Conservation (phyloP, 2,329 filamentous ascomycete genomes). For the Exophiala viscosa region DNA sequence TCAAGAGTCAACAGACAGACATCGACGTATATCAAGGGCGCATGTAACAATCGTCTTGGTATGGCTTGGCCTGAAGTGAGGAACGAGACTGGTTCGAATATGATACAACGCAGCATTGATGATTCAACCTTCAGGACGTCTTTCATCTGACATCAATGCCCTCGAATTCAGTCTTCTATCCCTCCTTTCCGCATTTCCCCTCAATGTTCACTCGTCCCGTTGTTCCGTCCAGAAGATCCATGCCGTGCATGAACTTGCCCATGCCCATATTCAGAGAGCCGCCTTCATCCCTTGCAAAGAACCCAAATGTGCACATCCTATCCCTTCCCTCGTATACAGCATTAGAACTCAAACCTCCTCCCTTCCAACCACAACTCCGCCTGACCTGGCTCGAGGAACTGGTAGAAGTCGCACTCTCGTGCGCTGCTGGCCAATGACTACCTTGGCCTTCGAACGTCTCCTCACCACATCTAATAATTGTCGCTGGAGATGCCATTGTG, state of each 20-base stretch:
- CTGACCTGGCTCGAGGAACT: conserved; percentile 19
- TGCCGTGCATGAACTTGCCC: no score
- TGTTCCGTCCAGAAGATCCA: no score
- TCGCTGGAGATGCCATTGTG: conserved; percentile 46
- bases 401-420: conserved; percentile 22
- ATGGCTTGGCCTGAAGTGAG: no score
- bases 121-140: no score
- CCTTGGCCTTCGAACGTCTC: conserved; percentile 9
- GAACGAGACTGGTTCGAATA: no score
- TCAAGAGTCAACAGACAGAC: no score
- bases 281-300: conserved; percentile 5
- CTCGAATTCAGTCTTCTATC: no score
- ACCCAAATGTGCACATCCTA: conserved; percentile 1
- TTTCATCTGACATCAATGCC: no score
- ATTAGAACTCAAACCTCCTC: background rate
- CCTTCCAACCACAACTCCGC: conserved; percentile 2
- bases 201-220: no score
- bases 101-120: no score
- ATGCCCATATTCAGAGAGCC: conserved; percentile 20
- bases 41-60: no score
- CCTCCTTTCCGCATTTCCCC: background rate
- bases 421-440: conserved; percentile 16
- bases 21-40: no score
- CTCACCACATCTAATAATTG: conserved; percentile 39
- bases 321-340: conserved; percentile 9